phyloP scores from a whole-genome alignment of 73 alveolate genomes.

The Uronychia binucleata region DNA sequence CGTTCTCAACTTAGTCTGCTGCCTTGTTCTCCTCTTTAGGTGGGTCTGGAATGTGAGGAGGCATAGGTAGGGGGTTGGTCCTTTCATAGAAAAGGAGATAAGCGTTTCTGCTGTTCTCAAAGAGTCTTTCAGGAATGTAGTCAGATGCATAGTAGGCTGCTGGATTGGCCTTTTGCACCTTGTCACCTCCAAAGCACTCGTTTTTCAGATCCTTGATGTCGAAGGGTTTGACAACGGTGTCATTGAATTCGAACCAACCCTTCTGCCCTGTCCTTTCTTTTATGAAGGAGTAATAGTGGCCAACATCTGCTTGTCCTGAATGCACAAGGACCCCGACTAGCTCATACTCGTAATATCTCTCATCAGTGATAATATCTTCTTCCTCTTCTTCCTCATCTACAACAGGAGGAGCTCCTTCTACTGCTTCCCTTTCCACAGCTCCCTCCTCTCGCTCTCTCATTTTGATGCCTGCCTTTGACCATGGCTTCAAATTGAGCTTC shows the following conservation, averaged over 20 bases:
- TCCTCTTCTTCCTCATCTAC: constrained; percentile 19
- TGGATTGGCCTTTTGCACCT: constrained; percentile 35
- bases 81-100: constrained; percentile 95
- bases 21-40: background rate
- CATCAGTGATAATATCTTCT: constrained; percentile 42
- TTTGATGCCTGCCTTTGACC: constrained; percentile 83
- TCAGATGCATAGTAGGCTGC: constrained; percentile 31
- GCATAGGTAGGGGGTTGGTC: constrained; percentile 32
- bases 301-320: constrained; percentile 92
- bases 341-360: constrained; percentile 62
- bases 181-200: constrained; percentile 95
- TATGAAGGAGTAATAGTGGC: constrained; percentile 85
- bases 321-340: constrained; percentile 76
- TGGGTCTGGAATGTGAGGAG: background rate
- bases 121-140: constrained; percentile 50
- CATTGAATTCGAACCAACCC: constrained; percentile 87
- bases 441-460: constrained; percentile 53
- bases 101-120: constrained; percentile 87
- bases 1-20: background rate
- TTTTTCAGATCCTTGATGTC: constrained; percentile 74
- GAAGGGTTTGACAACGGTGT: constrained; percentile 78
- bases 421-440: constrained; percentile 24
- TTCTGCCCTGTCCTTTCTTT: constrained; percentile 67
- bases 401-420: background rate
- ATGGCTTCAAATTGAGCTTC: constrained; percentile 83